Evolutionary conservation across 75 land plant genomes (phyloP), one percentile per base, ranked within the genome.

Genomic region (Sequoiadendron giganteum): DNA sequence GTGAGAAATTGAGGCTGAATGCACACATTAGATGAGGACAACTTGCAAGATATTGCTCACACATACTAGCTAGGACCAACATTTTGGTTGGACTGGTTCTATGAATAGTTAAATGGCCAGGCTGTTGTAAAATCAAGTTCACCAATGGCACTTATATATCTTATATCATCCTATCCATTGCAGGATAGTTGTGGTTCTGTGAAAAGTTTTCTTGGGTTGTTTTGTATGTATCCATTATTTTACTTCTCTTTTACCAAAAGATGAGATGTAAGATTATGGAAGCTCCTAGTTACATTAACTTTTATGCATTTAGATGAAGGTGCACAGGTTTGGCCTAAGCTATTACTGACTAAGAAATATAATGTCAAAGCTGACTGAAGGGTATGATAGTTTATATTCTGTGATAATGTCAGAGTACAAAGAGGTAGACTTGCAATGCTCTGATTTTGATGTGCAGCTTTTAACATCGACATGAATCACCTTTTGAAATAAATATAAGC

Each of bases 401-500:
- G 4, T 75, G 14, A 13, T 34, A 39, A 11, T 34, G 77, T 34
- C n/a, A 75, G 16, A 34, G 14, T 32, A 34, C 15, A 13, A 75
- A 32, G 34, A 75, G 16, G 16, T 75, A 34, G 15, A 34, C 39
- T 34, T 75, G 32, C 38, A 75, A 75, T 75, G 3, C 11, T 25
- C 34, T 11, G 15, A 10, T 75, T 75, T 32, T 34, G 34, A 32
- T 11, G 3, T 13, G 38, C 34, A 40, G 2, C 21, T 80, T 76
- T 76, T 76, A 34, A 28, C 79, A 36, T 76, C 15, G 38, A 34
- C 79, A 36, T 76, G 40, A 2, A 1, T 76, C 36, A 42, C n/a
- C 87, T n/a, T 43, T 7, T 30, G 25, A 88, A 88, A 47, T n/a
- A 80, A 9, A 40, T 83, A 43, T 43, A n/a, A 18, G 86, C 25